phyloP scores from a whole-genome alignment of 345 rosid species.

The Cardamine resedifolia region DNA sequence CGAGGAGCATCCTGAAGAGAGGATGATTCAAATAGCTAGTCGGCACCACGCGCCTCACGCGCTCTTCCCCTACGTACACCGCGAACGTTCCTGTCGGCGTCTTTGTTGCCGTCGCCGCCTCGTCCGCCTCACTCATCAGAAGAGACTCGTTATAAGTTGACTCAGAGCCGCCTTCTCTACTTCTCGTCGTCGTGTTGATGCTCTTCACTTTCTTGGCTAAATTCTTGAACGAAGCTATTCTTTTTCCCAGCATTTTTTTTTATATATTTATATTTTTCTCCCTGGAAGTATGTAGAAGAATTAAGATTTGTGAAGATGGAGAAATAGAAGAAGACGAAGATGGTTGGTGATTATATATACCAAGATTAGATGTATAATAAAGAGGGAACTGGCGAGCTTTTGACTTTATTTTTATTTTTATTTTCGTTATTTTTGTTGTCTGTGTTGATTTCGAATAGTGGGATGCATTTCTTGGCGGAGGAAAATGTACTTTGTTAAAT shows the following conservation, averaged over 20 bases:
- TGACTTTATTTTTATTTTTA: slow-evolving; percentile 15
- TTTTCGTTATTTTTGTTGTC: slow-evolving; percentile 5
- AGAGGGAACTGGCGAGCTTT: slow-evolving; percentile 14
- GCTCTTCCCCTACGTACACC: slow-evolving; percentile 73
- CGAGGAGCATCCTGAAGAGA: slow-evolving; percentile 74
- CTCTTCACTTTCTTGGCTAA: slow-evolving; percentile 74
- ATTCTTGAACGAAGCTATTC: slow-evolving; percentile 72
- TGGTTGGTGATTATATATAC: slow-evolving; percentile 33
- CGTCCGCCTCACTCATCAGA: slow-evolving; percentile 42
- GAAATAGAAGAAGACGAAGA: slow-evolving; percentile 23
- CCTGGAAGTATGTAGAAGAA: slow-evolving; percentile 13
- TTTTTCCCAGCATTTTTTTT: slow-evolving; percentile 60
- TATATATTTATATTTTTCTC: background rate
- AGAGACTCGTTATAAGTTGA: slow-evolving; percentile 46
- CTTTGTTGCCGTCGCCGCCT: slow-evolving; percentile 10
- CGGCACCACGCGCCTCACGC: slow-evolving; percentile 67
- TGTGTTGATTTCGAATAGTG: slow-evolving; percentile 42
- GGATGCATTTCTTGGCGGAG: slow-evolving; percentile 36
- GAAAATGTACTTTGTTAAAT: background rate
- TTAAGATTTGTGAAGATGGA: slow-evolving; percentile 16
- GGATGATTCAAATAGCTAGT: slow-evolving; percentile 77
- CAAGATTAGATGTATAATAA: slow-evolving; percentile 7
- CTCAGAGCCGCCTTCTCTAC: slow-evolving; percentile 28
- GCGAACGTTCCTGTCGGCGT: slow-evolving; percentile 81
- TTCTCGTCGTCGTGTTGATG: slow-evolving; percentile 32